These are phyloP conservation scores for Penicillium capsulatum DNA, from an alignment of 2,329 filamentous ascomycete species.

Conservation along the genomic window DNA sequence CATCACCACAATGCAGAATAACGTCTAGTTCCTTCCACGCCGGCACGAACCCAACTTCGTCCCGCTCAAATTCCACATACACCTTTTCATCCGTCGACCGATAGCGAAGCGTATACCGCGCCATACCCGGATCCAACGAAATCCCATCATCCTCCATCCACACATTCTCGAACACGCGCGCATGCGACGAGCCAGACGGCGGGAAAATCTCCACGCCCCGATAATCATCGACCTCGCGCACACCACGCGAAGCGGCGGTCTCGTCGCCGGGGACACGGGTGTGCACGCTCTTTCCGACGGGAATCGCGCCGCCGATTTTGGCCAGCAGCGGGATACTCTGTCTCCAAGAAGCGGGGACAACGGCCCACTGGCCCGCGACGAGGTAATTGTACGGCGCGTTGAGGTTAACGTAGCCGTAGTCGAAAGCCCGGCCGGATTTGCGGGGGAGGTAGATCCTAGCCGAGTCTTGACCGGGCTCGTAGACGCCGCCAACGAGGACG, in stretches of 20 bases:
- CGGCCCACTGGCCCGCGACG: slow-evolving; percentile 52
- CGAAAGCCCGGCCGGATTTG: slow-evolving; percentile 38
- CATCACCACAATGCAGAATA: slow-evolving; percentile 51
- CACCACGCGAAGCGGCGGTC: slow-evolving; percentile 41
- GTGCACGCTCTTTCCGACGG: slow-evolving; percentile 50
- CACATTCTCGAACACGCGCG: slow-evolving; percentile 37
- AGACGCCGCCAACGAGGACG: slow-evolving; percentile 64
- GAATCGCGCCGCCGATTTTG: slow-evolving; percentile 52
- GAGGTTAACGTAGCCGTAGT: slow-evolving; percentile 60
- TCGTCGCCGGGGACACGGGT: slow-evolving; percentile 51
- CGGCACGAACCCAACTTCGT: slow-evolving; percentile 44
- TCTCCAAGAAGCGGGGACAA: slow-evolving; percentile 50
- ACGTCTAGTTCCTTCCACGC: slow-evolving; percentile 50
- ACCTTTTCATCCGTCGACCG: slow-evolving; percentile 45
- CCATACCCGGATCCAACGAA: slow-evolving; percentile 42
- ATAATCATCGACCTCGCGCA: slow-evolving; percentile 50
- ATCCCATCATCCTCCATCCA: slow-evolving; percentile 60
- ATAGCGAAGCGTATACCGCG: slow-evolving; percentile 45
- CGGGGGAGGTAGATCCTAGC: slow-evolving; percentile 61
- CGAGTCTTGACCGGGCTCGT: slow-evolving; percentile 53
- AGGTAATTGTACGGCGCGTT: slow-evolving; percentile 59
- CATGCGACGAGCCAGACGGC: slow-evolving; percentile 41
- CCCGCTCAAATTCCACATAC: slow-evolving; percentile 40
- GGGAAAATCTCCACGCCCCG: slow-evolving; percentile 57
- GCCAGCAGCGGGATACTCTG: slow-evolving; percentile 55